Percentiles rank a stretch among this genome's conserved stretches.
Conservation (phyloP, 169 alveolate species). For the Plasmodium adleri region DNA sequence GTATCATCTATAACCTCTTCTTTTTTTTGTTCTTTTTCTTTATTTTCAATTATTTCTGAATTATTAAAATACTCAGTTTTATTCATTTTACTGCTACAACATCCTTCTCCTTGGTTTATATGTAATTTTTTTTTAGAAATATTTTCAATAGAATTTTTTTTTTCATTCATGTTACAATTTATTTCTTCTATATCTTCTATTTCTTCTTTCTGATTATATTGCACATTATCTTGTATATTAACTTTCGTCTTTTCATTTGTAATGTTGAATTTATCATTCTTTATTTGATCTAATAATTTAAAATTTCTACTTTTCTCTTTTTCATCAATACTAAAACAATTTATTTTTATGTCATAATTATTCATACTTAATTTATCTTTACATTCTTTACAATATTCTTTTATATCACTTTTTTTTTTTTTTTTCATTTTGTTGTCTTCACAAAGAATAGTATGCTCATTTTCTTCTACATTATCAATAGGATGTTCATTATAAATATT, state of each 20-base stretch:
- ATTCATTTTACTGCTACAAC: neutral
- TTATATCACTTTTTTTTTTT: conserved; percentile 13
- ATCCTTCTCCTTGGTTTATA: neutral
- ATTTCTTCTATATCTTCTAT: conserved; percentile 1
- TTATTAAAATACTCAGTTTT: conserved; percentile 15
- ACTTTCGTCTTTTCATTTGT: conserved; percentile 14
- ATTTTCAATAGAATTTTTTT: conserved; percentile 16
- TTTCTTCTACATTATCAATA: conserved; percentile 8
- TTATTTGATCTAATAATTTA: conserved; percentile 60
- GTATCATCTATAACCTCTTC: conserved; percentile 2
- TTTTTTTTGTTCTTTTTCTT: conserved; percentile 20
- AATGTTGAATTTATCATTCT: conserved; percentile 9
- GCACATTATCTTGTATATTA: neutral
- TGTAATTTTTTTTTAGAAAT: conserved; percentile 9
- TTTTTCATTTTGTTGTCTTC: conserved; percentile 12
- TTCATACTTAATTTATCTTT: conserved; percentile 11
- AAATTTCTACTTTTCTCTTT: conserved; percentile 31
- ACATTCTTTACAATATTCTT: conserved; percentile 5
- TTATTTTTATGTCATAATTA: conserved; percentile 44
- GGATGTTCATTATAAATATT: conserved; percentile 8
- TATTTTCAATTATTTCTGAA: conserved; percentile 22
- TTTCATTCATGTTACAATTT: conserved; percentile 7
- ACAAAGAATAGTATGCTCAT: neutral
- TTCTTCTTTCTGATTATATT: conserved; percentile 11
- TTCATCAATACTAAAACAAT: conserved; percentile 45